These are phyloP conservation scores for Pyrenochaeta sp. DNA, from an alignment of 2,329 filamentous ascomycete species.

Conservation along the genomic window DNA sequence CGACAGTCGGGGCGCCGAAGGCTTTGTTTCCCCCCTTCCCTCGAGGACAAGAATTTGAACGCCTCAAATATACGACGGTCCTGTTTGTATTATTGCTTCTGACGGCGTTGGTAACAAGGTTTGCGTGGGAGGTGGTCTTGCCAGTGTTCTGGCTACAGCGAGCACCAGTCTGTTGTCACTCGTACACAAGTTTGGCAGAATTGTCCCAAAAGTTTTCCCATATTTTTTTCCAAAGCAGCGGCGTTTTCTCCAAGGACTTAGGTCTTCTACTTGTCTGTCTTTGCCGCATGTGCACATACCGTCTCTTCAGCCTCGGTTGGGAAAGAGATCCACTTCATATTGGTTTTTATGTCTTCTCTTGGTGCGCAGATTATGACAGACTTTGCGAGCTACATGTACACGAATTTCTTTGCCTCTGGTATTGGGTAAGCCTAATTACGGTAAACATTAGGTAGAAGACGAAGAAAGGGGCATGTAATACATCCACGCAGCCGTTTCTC, in stretches of 20 bases:
- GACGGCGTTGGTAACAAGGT: background rate
- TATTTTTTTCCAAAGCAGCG: background rate
- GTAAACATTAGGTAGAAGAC: background rate
- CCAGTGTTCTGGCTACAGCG: background rate
- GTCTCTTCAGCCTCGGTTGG: background rate
- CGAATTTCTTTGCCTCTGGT: background rate
- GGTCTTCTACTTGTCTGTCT: background rate
- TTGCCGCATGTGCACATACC: background rate
- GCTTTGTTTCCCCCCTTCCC: background rate
- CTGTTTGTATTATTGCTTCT: background rate
- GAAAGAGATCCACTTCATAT: background rate
- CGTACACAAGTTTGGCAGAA: background rate
- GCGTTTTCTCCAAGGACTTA: background rate
- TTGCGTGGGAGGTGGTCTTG: background rate
- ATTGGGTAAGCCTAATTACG: background rate
- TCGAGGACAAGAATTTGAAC: background rate
- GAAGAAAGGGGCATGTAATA: background rate
- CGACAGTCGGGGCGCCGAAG: background rate
- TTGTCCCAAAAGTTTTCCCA: conserved; percentile 4
- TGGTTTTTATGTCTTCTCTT: background rate
- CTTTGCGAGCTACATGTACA: background rate
- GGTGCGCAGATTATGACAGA: background rate
- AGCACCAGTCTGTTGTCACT: background rate
- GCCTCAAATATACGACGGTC: background rate
- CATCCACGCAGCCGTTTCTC: background rate